Evolutionary conservation across 192 early-diverging fungal species (phyloP).

Genomic region (Coemansia sp.): DNA sequence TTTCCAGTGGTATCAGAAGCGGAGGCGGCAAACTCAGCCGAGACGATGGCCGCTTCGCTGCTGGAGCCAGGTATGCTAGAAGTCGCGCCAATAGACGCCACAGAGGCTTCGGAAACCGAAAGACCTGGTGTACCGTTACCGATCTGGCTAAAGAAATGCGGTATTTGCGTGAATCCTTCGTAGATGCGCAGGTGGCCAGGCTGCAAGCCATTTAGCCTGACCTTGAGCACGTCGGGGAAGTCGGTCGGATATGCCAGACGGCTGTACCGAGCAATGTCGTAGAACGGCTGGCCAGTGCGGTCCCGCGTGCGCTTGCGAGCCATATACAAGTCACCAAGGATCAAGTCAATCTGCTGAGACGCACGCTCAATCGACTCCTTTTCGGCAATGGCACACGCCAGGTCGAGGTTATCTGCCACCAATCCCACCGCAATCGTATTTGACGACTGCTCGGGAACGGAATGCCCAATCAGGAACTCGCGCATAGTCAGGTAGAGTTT

Average conservation of each 20-base stretch:
- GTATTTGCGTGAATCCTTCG: slow-evolving; percentile 80
- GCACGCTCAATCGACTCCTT: slow-evolving; percentile 96
- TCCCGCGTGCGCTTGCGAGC: slow-evolving; percentile 89
- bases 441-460: slow-evolving; percentile 55
- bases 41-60: slow-evolving; percentile 2
- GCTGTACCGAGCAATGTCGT: slow-evolving; percentile 80
- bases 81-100: neutral
- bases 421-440: slow-evolving; percentile 86
- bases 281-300: slow-evolving; percentile 87
- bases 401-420: slow-evolving; percentile 92
- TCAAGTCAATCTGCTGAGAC: slow-evolving; percentile 90
- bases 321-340: slow-evolving; percentile 68
- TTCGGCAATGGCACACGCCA: slow-evolving; percentile 93
- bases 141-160: slow-evolving; percentile 62
- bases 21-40: slow-evolving; percentile 1
- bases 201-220: slow-evolving; percentile 82
- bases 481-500: slow-evolving; percentile 67
- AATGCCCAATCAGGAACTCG: slow-evolving; percentile 50
- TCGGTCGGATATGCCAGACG: slow-evolving; percentile 79
- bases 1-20: slow-evolving; percentile 11
- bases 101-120: neutral
- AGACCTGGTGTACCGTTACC: slow-evolving; percentile 22
- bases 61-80: neutral
- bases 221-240: slow-evolving; percentile 85
- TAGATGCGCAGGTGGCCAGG: slow-evolving; percentile 82